Conservation (phyloP, 176 grass and related monocot genomes). For the Aegilops speltoides region DNA sequence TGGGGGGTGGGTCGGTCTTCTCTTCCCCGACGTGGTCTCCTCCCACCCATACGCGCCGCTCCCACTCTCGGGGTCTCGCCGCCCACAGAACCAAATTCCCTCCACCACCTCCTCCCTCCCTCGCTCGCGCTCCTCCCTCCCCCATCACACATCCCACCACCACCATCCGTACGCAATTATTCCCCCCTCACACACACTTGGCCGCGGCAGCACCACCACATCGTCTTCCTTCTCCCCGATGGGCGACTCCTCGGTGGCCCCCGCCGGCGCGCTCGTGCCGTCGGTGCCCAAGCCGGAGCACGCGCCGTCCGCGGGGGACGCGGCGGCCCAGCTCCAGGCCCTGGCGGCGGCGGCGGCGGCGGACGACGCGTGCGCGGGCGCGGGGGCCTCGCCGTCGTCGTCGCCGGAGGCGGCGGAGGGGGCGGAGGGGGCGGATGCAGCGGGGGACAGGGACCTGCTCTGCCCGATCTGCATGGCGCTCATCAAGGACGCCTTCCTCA, state of each 20-base stretch:
- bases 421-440: neutral
- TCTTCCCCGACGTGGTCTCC: conserved; percentile 60
- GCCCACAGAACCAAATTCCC: conserved; percentile 54
- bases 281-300: conserved; percentile 74
- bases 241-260: conserved; percentile 67
- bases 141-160: conserved; percentile 24
- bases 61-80: conserved; percentile 5
- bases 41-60: conserved; percentile 66
- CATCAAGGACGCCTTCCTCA: conserved; percentile 98
- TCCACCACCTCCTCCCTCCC: neutral
- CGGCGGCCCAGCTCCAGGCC: conserved; percentile 25
- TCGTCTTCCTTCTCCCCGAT: conserved; percentile 18
- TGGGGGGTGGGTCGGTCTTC: neutral
- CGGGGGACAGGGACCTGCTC: conserved; percentile 74
- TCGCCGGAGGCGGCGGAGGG: neutral
- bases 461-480: conserved; percentile 99
- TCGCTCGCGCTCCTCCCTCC: neutral
- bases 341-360: neutral
- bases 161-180: conserved; percentile 28
- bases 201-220: neutral
- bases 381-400: neutral
- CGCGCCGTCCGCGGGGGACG: conserved; percentile 33
- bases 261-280: conserved; percentile 75
- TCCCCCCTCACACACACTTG: neutral
- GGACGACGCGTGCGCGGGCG: conserved; percentile 16